These are phyloP conservation scores for Vitis cinerea DNA, from an alignment of 164 flowering plant species.

Conservation along the genomic window DNA sequence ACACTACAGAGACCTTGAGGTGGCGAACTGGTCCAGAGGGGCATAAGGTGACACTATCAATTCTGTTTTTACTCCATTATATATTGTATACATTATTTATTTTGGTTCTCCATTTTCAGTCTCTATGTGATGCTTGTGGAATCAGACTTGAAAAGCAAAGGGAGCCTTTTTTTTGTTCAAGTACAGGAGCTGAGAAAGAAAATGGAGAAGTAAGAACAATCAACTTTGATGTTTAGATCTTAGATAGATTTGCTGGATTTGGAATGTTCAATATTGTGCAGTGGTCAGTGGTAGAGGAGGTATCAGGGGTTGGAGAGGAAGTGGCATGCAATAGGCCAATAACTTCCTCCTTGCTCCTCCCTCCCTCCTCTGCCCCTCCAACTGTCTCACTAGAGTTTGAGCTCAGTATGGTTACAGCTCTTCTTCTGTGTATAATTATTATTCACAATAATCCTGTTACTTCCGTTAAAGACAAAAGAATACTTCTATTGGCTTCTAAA, in stretches of 20 bases:
- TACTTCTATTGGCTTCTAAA: no score
- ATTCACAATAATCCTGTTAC: no score
- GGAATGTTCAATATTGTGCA: not conserved
- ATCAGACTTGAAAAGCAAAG: slow-evolving; percentile 7
- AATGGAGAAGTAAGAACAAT: slow-evolving; percentile 9
- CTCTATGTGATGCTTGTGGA: slow-evolving; percentile 21
- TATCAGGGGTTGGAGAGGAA: not conserved
- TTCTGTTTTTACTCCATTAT: not conserved
- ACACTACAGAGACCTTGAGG: slow-evolving; percentile 10
- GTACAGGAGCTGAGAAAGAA: slow-evolving; percentile 5
- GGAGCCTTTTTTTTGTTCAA: slow-evolving; percentile 1
- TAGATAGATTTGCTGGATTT: not conserved
- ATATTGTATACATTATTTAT: not conserved
- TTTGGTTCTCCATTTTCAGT: slow-evolving; percentile 11
- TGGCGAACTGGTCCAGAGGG: slow-evolving; percentile 15
- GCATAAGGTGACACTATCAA: slow-evolving; percentile 6
- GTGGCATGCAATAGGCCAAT: not conserved
- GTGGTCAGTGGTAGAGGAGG: no score
- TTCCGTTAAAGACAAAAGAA: no score
- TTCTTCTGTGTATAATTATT: no score
- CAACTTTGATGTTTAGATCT: not conserved
- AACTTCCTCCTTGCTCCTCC: not conserved
- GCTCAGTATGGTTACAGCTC: no score
- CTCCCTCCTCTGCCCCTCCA: not conserved
- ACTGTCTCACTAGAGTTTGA: not conserved